These are phyloP conservation scores for Claviceps maximensis DNA, from an alignment of 2,329 filamentous ascomycete genomes.

Conservation along the genomic window DNA sequence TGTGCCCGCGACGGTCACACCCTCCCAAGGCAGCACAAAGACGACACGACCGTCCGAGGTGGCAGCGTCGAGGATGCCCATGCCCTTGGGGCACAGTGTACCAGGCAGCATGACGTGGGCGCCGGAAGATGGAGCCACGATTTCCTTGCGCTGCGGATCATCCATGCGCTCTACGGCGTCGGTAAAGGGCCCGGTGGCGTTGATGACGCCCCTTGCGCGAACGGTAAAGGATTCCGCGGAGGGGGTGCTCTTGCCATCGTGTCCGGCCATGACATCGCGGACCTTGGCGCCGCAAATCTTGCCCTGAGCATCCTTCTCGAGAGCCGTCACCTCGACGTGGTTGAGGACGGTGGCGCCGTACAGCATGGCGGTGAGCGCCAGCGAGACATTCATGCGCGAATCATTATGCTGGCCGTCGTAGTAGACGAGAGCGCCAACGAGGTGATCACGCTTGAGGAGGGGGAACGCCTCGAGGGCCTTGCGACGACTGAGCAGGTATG, in stretches of 20 bases:
- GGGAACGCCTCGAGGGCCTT: slow-evolving; percentile 69
- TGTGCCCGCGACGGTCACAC: slow-evolving; percentile 73
- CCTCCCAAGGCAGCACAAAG: slow-evolving; percentile 80
- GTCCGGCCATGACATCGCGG: slow-evolving; percentile 44
- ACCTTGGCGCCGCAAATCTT: slow-evolving; percentile 53
- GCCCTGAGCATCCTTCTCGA: slow-evolving; percentile 59
- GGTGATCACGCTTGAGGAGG: slow-evolving; percentile 58
- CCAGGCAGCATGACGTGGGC: slow-evolving; percentile 75
- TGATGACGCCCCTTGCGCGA: slow-evolving; percentile 68
- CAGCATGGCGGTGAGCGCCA: slow-evolving; percentile 66
- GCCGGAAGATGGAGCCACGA: slow-evolving; percentile 68
- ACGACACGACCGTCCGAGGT: slow-evolving; percentile 80
- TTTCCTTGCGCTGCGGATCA: slow-evolving; percentile 52
- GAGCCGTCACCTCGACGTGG: slow-evolving; percentile 63
- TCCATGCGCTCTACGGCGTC: slow-evolving; percentile 74
- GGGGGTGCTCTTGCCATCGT: slow-evolving; percentile 17
- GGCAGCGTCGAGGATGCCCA: slow-evolving; percentile 69
- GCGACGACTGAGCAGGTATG: slow-evolving; percentile 66
- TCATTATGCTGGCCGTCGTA: slow-evolving; percentile 83
- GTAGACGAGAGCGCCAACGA: slow-evolving; percentile 71
- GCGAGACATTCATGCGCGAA: slow-evolving; percentile 74
- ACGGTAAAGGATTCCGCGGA: slow-evolving; percentile 50
- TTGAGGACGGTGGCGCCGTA: slow-evolving; percentile 73
- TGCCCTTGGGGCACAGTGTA: slow-evolving; percentile 64
- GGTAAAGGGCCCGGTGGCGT: slow-evolving; percentile 72